Percentiles rank a stretch among this genome's conserved stretches.
Evolutionary conservation across 2,329 filamentous ascomycete species (phyloP).

Genomic region (Colletotrichum costaricense): DNA sequence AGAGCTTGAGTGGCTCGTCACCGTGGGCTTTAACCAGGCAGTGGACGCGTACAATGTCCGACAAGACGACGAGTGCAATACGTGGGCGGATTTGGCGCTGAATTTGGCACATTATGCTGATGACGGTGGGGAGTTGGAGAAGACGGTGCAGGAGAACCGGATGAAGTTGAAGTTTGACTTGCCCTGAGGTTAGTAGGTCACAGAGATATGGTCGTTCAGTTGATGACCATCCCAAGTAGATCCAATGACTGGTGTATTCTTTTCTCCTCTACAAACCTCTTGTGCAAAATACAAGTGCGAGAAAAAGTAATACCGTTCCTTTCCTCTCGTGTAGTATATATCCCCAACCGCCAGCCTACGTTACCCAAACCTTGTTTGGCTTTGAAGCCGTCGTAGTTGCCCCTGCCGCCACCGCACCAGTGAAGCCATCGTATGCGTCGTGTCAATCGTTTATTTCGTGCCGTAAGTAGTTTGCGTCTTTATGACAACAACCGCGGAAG

Average conservation of each 20-base stretch:
- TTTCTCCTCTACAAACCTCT: background rate
- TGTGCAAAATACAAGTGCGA: background rate
- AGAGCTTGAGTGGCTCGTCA: constrained; percentile 83
- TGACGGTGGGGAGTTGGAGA: constrained; percentile 60
- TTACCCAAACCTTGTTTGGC: no score
- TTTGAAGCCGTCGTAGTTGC: background rate
- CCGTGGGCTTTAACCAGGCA: constrained; percentile 75
- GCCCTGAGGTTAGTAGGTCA: background rate
- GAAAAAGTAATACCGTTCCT: background rate
- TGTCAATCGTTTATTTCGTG: constrained; percentile 24
- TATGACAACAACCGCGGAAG: constrained; percentile 1
- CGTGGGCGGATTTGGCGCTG: constrained; percentile 74
- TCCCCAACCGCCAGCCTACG: background rate
- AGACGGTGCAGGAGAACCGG: constrained; percentile 4
- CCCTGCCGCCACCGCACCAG: background rate
- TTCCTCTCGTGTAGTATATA: background rate
- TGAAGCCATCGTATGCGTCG: constrained; percentile 6
- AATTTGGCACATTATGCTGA: constrained; percentile 68
- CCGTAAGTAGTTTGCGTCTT: constrained; percentile 5
- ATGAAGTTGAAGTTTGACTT: constrained; percentile 17
- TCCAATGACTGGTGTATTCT: background rate
- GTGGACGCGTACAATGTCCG: constrained; percentile 72
- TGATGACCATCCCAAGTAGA: background rate
- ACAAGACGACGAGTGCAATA: constrained; percentile 64
- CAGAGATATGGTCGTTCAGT: no score